A percentile compares a stretch with the other conserved stretches of the same genome.
Evolutionary conservation across 352 stramenopile genomes (phyloP).

Genomic region (Globisporangium yorkense): DNA sequence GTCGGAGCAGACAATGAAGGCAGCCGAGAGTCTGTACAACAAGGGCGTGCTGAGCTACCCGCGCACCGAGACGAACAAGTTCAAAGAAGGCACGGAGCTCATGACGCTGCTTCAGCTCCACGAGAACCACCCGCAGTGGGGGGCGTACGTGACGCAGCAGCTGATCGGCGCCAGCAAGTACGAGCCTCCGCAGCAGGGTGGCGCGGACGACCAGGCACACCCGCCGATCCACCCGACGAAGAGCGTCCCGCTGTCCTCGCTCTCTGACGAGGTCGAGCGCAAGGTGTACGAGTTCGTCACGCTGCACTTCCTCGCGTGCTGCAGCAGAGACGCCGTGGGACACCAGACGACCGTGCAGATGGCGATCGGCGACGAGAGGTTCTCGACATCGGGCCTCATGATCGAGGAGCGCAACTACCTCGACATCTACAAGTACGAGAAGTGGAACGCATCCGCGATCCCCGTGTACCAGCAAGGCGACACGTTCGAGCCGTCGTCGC

Average conservation of each 20-base stretch:
- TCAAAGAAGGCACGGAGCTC: conserved; percentile 93
- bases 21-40: conserved; percentile 96
- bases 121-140: conserved; percentile 64
- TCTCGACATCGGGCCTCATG: conserved; percentile 87
- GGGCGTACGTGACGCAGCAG: conserved; percentile 61
- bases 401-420: conserved; percentile 92
- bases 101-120: conserved; percentile 71
- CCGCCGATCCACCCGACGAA: conserved; percentile 99
- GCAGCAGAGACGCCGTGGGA: conserved; percentile 92
- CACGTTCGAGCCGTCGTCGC: conserved; percentile 58
- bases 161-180: conserved; percentile 63
- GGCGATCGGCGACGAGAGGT: conserved; percentile 82
- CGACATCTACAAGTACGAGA: conserved; percentile 94
- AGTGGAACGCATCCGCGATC: conserved; percentile 85
- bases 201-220: conserved; percentile 96
- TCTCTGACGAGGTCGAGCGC: conserved; percentile 83
- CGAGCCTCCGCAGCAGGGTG: conserved; percentile 83
- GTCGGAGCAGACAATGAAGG: conserved; percentile 96
- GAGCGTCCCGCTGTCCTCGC: conserved; percentile 65
- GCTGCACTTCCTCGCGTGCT: conserved; percentile 98
- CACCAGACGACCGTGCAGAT: conserved; percentile 88
- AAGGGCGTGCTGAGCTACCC: conserved; percentile 98
- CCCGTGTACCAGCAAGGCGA: conserved; percentile 80
- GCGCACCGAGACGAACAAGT: conserved; percentile 99
- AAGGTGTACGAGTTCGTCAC: conserved; percentile 97